These are phyloP conservation scores for Rutidosis leptorrhynchoides DNA, from an alignment of 129 eudicot species.

Conservation along the genomic window DNA sequence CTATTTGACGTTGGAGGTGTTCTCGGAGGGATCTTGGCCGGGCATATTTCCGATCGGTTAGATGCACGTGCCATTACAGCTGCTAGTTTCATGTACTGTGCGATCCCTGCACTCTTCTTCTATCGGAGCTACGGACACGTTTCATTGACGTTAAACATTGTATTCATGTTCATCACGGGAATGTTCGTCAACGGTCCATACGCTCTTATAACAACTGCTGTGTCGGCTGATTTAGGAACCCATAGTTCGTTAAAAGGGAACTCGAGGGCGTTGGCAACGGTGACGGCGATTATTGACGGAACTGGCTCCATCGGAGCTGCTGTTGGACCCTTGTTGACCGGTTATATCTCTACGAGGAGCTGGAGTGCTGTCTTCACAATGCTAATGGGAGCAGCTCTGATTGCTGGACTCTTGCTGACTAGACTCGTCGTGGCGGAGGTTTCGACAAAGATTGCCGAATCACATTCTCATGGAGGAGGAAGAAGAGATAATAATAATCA, in stretches of 20 bases:
- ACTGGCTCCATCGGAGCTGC: constrained; percentile 98
- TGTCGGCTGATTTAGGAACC: constrained; percentile 92
- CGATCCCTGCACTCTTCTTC: constrained; percentile 83
- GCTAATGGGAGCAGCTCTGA: constrained; percentile 66
- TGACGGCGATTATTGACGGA: constrained; percentile 94
- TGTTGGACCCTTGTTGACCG: constrained; percentile 81
- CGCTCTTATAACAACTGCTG: constrained; percentile 93
- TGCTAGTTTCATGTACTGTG: constrained; percentile 83
- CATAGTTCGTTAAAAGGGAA: constrained; percentile 81
- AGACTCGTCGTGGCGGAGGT: constrained; percentile 74
- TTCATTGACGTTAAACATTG: no score
- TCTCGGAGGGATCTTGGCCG: constrained; percentile 87
- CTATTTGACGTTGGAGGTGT: constrained; percentile 95
- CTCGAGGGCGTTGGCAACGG: constrained; percentile 86
- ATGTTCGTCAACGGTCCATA: constrained; percentile 94
- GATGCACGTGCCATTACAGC: constrained; percentile 93
- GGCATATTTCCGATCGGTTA: constrained; percentile 73
- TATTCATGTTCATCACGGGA: constrained; percentile 71
- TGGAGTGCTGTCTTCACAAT: constrained; percentile 82
- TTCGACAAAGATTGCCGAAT: no score
- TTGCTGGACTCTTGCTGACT: constrained; percentile 86
- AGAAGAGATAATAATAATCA: no score
- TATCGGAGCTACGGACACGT: constrained; percentile 75
- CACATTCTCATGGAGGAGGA: no score
- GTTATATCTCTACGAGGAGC: constrained; percentile 67